Conservation (phyloP, 768 basidiomycete species). For the Lactarius indigo region DNA sequence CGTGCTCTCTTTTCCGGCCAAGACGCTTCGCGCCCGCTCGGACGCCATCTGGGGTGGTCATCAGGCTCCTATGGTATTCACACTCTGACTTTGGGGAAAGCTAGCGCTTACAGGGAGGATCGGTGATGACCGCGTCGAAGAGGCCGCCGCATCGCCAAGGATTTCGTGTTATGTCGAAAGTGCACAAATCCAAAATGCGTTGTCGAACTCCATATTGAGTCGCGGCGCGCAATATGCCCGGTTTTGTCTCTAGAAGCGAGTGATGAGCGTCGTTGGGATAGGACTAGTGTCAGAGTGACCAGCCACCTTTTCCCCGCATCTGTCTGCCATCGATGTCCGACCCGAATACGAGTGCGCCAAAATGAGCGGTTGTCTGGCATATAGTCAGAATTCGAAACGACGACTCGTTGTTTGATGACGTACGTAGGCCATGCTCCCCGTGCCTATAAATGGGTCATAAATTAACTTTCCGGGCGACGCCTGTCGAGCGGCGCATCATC, state of each 20-base stretch:
- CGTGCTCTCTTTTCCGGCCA: conserved; percentile 56
- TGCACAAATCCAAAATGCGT: conserved; percentile 78
- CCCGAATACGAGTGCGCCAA: conserved; percentile 83
- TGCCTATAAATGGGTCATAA: conserved; percentile 95
- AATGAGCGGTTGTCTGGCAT: conserved; percentile 74
- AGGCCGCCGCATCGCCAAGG: conserved; percentile 87
- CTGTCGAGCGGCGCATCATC: conserved; percentile 36
- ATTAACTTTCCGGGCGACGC: conserved; percentile 85
- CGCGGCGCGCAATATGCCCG: conserved; percentile 80
- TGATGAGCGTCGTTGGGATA: not conserved
- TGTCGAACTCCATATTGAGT: conserved; percentile 75
- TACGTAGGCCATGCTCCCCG: conserved; percentile 89
- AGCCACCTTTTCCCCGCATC: conserved; percentile 85
- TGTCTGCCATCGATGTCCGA: conserved; percentile 98
- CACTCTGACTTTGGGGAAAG: not conserved
- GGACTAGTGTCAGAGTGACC: not conserved
- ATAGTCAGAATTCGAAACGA: not conserved
- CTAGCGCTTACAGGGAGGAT: conserved; percentile 77
- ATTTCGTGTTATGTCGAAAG: conserved; percentile 89
- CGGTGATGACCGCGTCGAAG: conserved; percentile 93
- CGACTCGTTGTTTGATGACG: conserved; percentile 27
- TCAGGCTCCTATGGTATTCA: not conserved
- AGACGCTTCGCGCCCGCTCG: conserved; percentile 83
- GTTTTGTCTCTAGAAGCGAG: conserved; percentile 35
- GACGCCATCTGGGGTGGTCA: conserved; percentile 69